phyloP scores from a whole-genome alignment of 805 yeast species.

The Candida stauntonica region DNA sequence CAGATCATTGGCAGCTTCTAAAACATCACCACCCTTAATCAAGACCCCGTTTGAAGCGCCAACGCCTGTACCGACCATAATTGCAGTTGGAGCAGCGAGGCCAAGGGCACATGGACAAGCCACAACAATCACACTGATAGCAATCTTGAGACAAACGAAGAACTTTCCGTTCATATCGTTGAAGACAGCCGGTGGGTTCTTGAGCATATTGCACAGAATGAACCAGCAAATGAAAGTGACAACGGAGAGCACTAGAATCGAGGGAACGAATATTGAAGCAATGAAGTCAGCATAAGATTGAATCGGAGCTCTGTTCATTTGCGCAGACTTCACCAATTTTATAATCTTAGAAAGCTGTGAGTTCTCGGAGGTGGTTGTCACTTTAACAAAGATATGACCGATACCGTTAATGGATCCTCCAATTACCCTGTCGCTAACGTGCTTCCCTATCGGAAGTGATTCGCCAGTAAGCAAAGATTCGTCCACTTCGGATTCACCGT shows the following conservation, averaged over 20 bases:
- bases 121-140: constrained; percentile 90
- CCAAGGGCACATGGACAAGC: constrained; percentile 99
- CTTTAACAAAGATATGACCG: constrained; percentile 64
- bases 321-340: constrained; percentile 82
- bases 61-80: constrained; percentile 98
- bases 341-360: constrained; percentile 89
- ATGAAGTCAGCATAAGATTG: constrained; percentile 83
- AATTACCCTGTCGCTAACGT: constrained; percentile 55
- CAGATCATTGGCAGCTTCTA: constrained; percentile 67
- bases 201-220: constrained; percentile 33
- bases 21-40: constrained; percentile 87
- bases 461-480: constrained; percentile 94
- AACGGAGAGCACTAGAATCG: constrained; percentile 56
- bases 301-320: constrained; percentile 82
- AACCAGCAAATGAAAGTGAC: constrained; percentile 67
- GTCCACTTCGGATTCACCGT: constrained; percentile 79
- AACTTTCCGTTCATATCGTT: constrained; percentile 48
- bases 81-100: constrained; percentile 96
- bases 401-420: constrained; percentile 92
- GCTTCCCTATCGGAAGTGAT: constrained; percentile 67
- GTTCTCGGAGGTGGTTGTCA: constrained; percentile 69
- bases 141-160: constrained; percentile 67
- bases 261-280: constrained; percentile 83
- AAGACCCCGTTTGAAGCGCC: constrained; percentile 88
- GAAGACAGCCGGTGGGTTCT: constrained; percentile 47